Base-by-base conservation (phyloP, 305 asterid genomes). In the Plantago rigida region DNA sequence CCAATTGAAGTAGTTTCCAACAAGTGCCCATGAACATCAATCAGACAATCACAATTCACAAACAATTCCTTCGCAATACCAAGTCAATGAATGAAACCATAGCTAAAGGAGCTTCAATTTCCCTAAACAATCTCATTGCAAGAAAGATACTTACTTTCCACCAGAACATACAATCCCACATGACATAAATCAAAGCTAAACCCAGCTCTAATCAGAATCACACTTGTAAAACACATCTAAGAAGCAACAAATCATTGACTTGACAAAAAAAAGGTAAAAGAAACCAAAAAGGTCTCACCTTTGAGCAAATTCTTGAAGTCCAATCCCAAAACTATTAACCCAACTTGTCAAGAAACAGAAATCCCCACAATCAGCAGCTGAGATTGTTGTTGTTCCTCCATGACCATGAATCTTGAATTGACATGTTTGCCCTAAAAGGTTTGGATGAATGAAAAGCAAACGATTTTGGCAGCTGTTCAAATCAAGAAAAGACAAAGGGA, bases 341-440 rank as follows among this genome's bases (percentile, higher is more conserved):
- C 57, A 51, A 10, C 57, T 9, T 52, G 13, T 11, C 58, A 53
- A 53, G 22, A 53, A 53, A 52, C 57, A 6, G 11, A 53, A 53
- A 53, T 13, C 36, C 0, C 6, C 29, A 26, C 17, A 24, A n/a
- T 11, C 13, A 26, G 28, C 8, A 53, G 19, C 2, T 28, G 6
- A 29, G 29, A 49, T 49, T 48, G 6, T 14, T 22, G 39, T 31
- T 36, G 10, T 12, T 8, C 44, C 13, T 31, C 39, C 39, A 31
- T 10, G 58, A 52, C 56, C 56, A 51, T 10, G 58, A 52, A 52
- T 52, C 58, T 11, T 0, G 17, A 26, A 11, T 53, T 1, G 10
- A 36, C 42, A 28, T 52, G 41, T 4, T 52, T 53, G 42, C 29
- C 59, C 22, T 12, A 28, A 53, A 28, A 14, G 6, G 44, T 44